phyloP scores from a whole-genome alignment of 768 basidiomycete genomes.

The Dictyophora rubrovolvata region DNA sequence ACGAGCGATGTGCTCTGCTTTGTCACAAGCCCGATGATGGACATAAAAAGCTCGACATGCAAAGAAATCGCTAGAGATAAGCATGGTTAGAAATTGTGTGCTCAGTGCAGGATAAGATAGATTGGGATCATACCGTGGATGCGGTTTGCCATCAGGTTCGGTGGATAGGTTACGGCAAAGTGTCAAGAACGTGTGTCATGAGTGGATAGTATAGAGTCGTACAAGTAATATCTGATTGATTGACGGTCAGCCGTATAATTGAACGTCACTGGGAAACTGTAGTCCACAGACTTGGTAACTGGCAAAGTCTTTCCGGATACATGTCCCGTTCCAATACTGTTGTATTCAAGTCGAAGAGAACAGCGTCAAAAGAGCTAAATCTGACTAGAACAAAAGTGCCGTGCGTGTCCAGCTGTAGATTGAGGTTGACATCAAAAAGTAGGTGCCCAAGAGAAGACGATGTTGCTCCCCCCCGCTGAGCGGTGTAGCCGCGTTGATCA shows the following conservation, averaged over 20 bases:
- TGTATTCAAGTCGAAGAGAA: conserved; percentile 62
- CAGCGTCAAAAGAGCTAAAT: conserved; percentile 55
- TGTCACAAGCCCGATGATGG: conserved; percentile 58
- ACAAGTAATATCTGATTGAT: conserved; percentile 81
- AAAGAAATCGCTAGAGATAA: conserved; percentile 41
- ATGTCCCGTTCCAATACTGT: conserved; percentile 57
- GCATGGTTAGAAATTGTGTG: no score
- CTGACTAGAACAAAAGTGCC: conserved; percentile 69
- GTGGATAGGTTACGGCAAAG: conserved; percentile 47
- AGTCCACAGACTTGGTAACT: conserved; percentile 52
- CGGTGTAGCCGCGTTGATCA: conserved; percentile 48
- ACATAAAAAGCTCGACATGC: conserved; percentile 52
- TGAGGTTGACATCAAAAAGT: conserved; percentile 76
- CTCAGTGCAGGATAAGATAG: background rate
- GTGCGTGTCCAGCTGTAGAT: conserved; percentile 67
- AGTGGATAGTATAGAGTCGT: conserved; percentile 16
- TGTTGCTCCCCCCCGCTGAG: conserved; percentile 27
- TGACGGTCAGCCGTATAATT: conserved; percentile 62
- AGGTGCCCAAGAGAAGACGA: conserved; percentile 66
- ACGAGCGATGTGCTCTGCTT: conserved; percentile 43
- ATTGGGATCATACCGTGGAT: conserved; percentile 43
- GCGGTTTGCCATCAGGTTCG: conserved; percentile 36
- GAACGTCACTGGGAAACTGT: conserved; percentile 74
- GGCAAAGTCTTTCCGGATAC: conserved; percentile 49
- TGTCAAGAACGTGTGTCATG: conserved; percentile 7